These are phyloP conservation scores for Albugo laibachii DNA, from an alignment of 352 stramenopile species.

Conservation along the genomic window DNA sequence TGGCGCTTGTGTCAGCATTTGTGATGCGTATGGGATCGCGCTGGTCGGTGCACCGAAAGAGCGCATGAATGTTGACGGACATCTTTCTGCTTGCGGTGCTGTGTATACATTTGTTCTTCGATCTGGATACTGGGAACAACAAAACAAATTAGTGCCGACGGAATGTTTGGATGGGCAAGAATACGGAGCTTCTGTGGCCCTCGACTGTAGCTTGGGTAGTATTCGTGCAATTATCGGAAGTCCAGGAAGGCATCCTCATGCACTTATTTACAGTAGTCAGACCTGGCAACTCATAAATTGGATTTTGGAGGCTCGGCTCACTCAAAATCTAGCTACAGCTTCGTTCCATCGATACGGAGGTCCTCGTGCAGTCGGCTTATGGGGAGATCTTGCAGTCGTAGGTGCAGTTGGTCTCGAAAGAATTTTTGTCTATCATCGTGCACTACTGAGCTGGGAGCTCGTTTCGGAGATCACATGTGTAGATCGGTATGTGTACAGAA, in stretches of 20 bases:
- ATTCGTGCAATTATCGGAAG: slow-evolving; percentile 46
- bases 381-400: slow-evolving; percentile 78
- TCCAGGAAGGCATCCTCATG: slow-evolving; percentile 21
- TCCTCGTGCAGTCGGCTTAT: slow-evolving; percentile 46
- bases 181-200: slow-evolving; percentile 44
- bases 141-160: slow-evolving; percentile 22
- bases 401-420: slow-evolving; percentile 53
- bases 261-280: slow-evolving; percentile 22
- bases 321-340: slow-evolving; percentile 15
- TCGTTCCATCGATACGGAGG: slow-evolving; percentile 49
- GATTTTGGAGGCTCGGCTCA: slow-evolving; percentile 21
- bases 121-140: slow-evolving; percentile 44
- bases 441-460: slow-evolving; percentile 22
- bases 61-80: slow-evolving; percentile 8
- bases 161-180: slow-evolving; percentile 24
- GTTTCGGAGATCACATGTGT: slow-evolving; percentile 34
- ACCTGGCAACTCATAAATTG: slow-evolving; percentile 11
- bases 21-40: slow-evolving; percentile 37
- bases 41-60: slow-evolving; percentile 39
- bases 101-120: slow-evolving; percentile 46
- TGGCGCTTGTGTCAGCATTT: slow-evolving; percentile 33
- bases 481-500: slow-evolving; percentile 71
- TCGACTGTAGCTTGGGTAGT: slow-evolving; percentile 41
- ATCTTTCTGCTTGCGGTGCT: slow-evolving; percentile 23
- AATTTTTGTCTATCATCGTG: slow-evolving; percentile 55